Conservation (phyloP, 352 stramenopile genomes). For the Phytophthora sp. region DNA sequence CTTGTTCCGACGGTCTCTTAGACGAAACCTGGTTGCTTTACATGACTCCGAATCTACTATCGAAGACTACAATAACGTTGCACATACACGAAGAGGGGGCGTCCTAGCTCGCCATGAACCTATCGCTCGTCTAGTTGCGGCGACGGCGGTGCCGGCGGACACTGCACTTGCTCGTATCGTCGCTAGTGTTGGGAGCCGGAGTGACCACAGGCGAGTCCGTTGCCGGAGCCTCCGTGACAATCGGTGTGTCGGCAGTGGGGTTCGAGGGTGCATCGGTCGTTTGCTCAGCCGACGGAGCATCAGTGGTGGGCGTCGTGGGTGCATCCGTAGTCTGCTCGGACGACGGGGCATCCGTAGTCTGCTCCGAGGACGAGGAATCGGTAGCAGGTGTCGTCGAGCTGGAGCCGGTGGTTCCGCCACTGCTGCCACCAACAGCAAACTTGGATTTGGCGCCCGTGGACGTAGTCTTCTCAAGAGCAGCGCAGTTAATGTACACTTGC, state of each 20-base stretch:
- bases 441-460: constrained; percentile 32
- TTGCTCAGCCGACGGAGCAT: constrained; percentile 11
- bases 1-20: constrained; percentile 13
- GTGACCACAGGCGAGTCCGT: constrained; percentile 19
- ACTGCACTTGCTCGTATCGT: constrained; percentile 29
- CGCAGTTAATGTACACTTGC: constrained; percentile 43
- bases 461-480: constrained; percentile 19
- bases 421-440: constrained; percentile 25
- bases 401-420: constrained; percentile 1
- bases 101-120: constrained; percentile 4
- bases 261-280: constrained; percentile 6
- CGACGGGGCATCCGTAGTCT: constrained; percentile 7
- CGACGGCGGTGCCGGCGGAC: constrained; percentile 19
- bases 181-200: neutral
- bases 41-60: constrained; percentile 1
- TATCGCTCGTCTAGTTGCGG: constrained; percentile 27
- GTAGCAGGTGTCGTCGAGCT: constrained; percentile 20
- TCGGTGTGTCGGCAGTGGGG: constrained; percentile 7
- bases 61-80: constrained; percentile 10
- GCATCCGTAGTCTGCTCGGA: constrained; percentile 4
- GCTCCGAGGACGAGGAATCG: constrained; percentile 16
- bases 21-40: constrained; percentile 22
- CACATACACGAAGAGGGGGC: constrained; percentile 9
- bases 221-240: constrained; percentile 11
- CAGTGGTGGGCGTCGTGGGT: neutral